Conservation (phyloP, 257 asterid species). For the Lycium ferocissimum region DNA sequence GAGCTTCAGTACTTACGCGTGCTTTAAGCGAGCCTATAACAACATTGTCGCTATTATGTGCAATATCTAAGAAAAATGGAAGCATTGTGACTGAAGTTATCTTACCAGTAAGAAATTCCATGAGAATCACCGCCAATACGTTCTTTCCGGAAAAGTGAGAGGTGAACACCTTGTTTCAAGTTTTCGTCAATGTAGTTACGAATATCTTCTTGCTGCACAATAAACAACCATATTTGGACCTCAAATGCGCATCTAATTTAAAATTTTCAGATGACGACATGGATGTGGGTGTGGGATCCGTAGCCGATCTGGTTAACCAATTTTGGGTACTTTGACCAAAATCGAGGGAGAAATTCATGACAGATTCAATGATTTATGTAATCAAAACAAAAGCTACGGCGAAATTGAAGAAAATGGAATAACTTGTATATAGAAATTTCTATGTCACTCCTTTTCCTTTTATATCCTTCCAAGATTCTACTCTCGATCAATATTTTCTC, state of each 20-base stretch:
- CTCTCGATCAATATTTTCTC: no score
- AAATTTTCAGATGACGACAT: no score
- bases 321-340: no score
- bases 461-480: no score
- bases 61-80: slow-evolving; percentile 1
- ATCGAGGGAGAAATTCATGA: no score
- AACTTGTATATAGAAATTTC: no score
- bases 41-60: background rate
- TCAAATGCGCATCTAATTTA: background rate
- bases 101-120: slow-evolving; percentile 95
- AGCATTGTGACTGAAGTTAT: background rate
- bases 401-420: no score
- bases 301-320: no score
- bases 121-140: slow-evolving; percentile 95
- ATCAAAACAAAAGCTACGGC: no score
- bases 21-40: background rate
- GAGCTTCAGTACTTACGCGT: background rate
- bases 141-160: slow-evolving; percentile 81
- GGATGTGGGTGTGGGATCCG: no score
- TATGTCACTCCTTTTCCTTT: no score
- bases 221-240: slow-evolving; percentile 34
- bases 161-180: slow-evolving; percentile 72
- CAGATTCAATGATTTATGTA: no score
- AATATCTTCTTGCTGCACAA: slow-evolving; percentile 97
- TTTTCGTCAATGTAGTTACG: slow-evolving; percentile 80